A percentile compares a stretch with the other conserved stretches of the same genome.
Conservation (phyloP, 345 rosid genomes). For the Sisymbrium irio region DNA sequence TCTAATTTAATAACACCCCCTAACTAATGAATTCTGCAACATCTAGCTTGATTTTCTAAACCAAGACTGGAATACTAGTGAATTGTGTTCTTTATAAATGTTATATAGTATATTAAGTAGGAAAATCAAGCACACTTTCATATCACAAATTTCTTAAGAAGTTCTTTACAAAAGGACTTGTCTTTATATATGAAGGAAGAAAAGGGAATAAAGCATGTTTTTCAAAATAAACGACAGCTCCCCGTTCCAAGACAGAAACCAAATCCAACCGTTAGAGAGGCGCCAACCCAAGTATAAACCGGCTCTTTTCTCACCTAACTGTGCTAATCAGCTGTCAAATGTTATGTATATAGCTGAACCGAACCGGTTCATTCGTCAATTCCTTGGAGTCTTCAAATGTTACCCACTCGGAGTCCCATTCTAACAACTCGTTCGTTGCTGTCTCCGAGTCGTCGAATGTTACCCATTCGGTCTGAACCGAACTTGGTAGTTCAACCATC, state of each 20-base stretch:
- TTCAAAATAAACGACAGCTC: neutral
- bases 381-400: slow-evolving; percentile 22
- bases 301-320: neutral
- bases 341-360: neutral
- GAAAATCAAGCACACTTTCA: neutral
- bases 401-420: slow-evolving; percentile 18
- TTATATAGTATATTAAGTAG: neutral
- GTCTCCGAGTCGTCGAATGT: slow-evolving; percentile 20
- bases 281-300: neutral
- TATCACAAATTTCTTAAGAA: neutral
- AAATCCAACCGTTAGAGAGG: neutral
- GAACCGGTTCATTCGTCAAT: slow-evolving; percentile 10
- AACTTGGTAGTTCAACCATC: slow-evolving; percentile 4
- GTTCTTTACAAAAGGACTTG: slow-evolving; percentile 1
- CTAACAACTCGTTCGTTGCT: neutral
- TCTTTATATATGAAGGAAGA: neutral
- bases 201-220: neutral
- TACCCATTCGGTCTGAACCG: slow-evolving; percentile 23
- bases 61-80: neutral
- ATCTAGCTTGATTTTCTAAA: no score
- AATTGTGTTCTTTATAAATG: neutral
- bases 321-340: neutral
- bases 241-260: neutral
- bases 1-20: no score
- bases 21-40: no score